phyloP scores from a whole-genome alignment of 306 rosid species.

The Corylus avellana region DNA sequence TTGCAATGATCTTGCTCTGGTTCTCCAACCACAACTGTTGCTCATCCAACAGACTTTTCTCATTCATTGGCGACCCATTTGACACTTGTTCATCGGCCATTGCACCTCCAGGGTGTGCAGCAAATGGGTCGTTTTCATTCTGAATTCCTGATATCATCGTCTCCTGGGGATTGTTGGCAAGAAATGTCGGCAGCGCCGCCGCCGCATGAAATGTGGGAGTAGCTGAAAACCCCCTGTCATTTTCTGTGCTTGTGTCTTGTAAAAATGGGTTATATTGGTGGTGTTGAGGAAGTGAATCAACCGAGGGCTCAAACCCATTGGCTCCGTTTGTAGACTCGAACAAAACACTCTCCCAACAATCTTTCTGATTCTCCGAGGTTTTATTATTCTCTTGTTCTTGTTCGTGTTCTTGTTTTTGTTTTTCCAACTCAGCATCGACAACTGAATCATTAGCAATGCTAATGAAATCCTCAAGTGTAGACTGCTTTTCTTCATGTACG shows the following conservation, averaged over 20 bases:
- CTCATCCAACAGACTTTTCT: slow-evolving; percentile 39
- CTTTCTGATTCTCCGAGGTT: slow-evolving; percentile 7
- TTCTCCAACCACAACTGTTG: slow-evolving; percentile 73
- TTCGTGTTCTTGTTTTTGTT: neutral
- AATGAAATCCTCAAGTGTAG: slow-evolving; percentile 25
- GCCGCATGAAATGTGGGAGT: slow-evolving; percentile 18
- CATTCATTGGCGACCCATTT: slow-evolving; percentile 33
- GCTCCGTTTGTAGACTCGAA: slow-evolving; percentile 33
- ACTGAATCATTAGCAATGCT: slow-evolving; percentile 10
- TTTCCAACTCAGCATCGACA: slow-evolving; percentile 30
- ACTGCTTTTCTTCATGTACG: slow-evolving; percentile 33
- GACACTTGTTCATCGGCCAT: slow-evolving; percentile 5
- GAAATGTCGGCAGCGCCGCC: neutral
- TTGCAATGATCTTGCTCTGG: slow-evolving; percentile 76
- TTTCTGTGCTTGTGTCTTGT: slow-evolving; percentile 28
- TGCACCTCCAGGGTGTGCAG: slow-evolving; percentile 24
- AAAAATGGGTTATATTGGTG: slow-evolving; percentile 69
- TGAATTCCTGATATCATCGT: neutral
- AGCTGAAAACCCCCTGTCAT: slow-evolving; percentile 16
- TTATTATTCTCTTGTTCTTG: neutral
- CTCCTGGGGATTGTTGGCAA: neutral
- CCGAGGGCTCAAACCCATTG: slow-evolving; percentile 30
- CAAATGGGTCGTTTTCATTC: slow-evolving; percentile 59
- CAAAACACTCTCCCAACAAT: slow-evolving; percentile 67
- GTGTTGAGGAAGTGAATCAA: slow-evolving; percentile 25